Base-by-base conservation (phyloP, 768 basidiomycete species). In the Daedalea quercina region DNA sequence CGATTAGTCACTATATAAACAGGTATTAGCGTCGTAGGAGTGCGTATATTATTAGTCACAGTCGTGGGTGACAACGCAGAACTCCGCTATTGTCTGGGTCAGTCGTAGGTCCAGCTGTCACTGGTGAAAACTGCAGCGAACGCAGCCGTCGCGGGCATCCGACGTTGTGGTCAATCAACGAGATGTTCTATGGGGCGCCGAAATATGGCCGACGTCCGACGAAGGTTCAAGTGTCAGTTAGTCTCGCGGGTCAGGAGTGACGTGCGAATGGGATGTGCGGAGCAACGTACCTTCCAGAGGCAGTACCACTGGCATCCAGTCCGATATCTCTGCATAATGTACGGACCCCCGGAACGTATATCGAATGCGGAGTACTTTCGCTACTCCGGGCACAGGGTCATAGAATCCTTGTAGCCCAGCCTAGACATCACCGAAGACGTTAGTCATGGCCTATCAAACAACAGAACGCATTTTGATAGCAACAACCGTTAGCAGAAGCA, bases 371-470 rank as follows among this genome's bases (percentile, higher is more conserved):
- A 94, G 70, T 4, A 72, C 72, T 71, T 94, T 94, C 45, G 76
- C 69, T 51, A 78, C 74, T n/a, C 81, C 81, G 13, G 88, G 84
- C 17, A 84, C 83, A 52, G 89, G 87, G 70, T 95, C 92, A 63
- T 80, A 84, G 72, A 96, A 93, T n/a, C 92, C 92, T 62, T 90
- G 84, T 37, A 95, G 73, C 24, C 81, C 78, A 54, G 82, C 73
- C 88, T 65, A 53, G 24, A 33, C 37, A 25, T 3, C 28, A 31
- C 11, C 6, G 28, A 11, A 31, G 28, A 31, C 11, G 4, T 31
- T 31, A 31, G 28, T 31, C 4, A 31, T 31, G 4, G 6, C 11
- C 11, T 31, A 31, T 31, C 28, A 31, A 31, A 11, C 6, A 31
- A 11, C 28, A 34, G 9, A 22, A 20, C 3, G 24, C n/a, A 44